Conservation (phyloP, 169 alveolate species). For the Amoebophrya sp. region DNA sequence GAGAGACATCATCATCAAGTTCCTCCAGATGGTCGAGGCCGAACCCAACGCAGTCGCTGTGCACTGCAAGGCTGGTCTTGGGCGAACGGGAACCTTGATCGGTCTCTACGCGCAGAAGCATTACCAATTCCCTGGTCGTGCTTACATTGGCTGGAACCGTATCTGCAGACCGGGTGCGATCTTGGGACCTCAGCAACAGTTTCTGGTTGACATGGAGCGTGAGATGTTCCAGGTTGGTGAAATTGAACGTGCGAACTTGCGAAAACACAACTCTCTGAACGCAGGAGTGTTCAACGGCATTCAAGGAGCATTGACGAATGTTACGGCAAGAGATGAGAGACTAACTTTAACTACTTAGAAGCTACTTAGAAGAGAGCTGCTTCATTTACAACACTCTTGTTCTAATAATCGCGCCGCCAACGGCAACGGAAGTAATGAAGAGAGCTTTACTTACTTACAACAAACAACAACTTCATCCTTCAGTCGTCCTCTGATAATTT, state of each 20-base stretch:
- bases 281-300: too few species aligned
- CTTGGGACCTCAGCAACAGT: conserved; percentile 86
- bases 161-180: conserved; percentile 90
- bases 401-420: not conserved
- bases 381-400: too few species aligned
- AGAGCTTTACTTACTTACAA: too few species aligned
- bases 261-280: not conserved
- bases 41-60: conserved; percentile 84
- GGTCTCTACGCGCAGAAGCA: conserved; percentile 84
- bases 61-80: conserved; percentile 93
- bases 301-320: too few species aligned
- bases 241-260: not conserved
- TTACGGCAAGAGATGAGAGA: too few species aligned
- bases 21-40: conserved; percentile 68
- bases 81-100: conserved; percentile 87
- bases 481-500: too few species aligned
- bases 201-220: conserved; percentile 51
- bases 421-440: not conserved
- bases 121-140: conserved; percentile 42
- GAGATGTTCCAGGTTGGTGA: conserved; percentile 43
- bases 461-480: too few species aligned
- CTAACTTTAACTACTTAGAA: too few species aligned
- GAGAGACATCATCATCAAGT: conserved; percentile 64
- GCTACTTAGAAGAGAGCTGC: too few species aligned
- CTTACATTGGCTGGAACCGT: conserved; percentile 44